Evolutionary conservation across 2,329 filamentous ascomycete species (phyloP), one percentile per base, ranked within the genome.

Genomic region (Aulographum hederae): DNA sequence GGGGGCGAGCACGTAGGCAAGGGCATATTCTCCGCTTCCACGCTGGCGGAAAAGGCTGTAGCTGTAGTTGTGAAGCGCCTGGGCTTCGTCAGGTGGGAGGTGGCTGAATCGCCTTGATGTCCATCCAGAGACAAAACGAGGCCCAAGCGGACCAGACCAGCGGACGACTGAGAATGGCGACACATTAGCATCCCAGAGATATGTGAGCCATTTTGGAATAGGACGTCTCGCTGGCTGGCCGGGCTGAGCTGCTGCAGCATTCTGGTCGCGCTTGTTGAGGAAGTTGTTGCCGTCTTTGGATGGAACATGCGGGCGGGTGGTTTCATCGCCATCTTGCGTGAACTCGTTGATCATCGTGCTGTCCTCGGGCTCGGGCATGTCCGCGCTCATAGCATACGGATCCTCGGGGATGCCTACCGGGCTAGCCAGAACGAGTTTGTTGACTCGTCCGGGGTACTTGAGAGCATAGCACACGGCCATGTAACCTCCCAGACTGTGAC

Each of bases 121-220:
- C 89, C 89, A 98, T 35, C 84, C 85, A 0, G 84, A 94, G 1
- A 94, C 82, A 21, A 98, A 72, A 16, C 85, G 73, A 3, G 89
- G 89, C 1, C 89, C 89, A 1, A 98, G 60, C 0, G 89, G 89
- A 1, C 89, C 89, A 2, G 81, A 67, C 63, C 84, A 76, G 37
- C 89, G 78, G 11, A 98, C 72, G 30, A 98, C 61, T 41, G 76
- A 86, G 53, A 98, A 98, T 5, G 89, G 89, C 0, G 85, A 94
- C 39, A 95, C 72, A 48, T 98, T 98, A 42, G 84, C 79, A 42
- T 98, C 89, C 89, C 89, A 98, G 4, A 98, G 69, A 57, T 85
- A 94, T 34, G 75, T 73, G 14, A 95, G 61, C 85, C 86, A 94
- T 52, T 76, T 73, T 0, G 85, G 82, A 3, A 89, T 53, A 2